These are phyloP conservation scores for Maudiozyma humilis DNA, from an alignment of 1,139 yeast genomes.

Conservation along the genomic window DNA sequence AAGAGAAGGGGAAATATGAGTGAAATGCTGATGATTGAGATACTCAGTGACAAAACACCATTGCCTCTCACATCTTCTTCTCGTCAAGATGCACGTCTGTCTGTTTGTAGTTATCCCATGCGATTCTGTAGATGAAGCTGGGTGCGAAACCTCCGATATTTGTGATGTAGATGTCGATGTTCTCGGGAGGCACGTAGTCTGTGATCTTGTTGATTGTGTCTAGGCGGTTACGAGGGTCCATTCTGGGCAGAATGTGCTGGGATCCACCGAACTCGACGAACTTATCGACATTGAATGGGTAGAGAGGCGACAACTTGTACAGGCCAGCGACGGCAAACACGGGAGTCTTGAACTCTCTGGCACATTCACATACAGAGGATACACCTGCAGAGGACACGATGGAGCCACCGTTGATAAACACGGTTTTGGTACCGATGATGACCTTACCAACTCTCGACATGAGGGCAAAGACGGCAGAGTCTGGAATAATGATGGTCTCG, in stretches of 20 bases:
- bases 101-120: conserved; percentile 83
- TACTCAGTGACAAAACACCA: too few species aligned
- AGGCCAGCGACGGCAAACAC: conserved; percentile 93
- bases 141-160: conserved; percentile 96
- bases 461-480: conserved; percentile 84
- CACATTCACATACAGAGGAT: conserved; percentile 90
- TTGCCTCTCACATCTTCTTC: too few species aligned
- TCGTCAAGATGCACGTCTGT: conserved; percentile 59
- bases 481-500: conserved; percentile 87
- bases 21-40: too few species aligned
- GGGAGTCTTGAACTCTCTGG: conserved; percentile 88
- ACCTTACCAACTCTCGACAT: conserved; percentile 98
- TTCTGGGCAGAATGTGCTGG: conserved; percentile 30
- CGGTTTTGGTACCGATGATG: conserved; percentile 82
- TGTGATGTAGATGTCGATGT: conserved; percentile 88
- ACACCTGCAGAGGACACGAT: conserved; percentile 77
- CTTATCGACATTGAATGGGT: conserved; percentile 85
- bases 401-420: conserved; percentile 94
- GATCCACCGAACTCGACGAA: conserved; percentile 91
- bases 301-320: conserved; percentile 84
- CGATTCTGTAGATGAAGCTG: conserved; percentile 88
- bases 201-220: conserved; percentile 87
- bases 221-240: conserved; percentile 39
- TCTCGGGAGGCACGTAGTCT: conserved; percentile 90
- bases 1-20: too few species aligned